Evolutionary conservation across 2,329 filamentous ascomycete species (phyloP), one percentile per base, ranked within the genome.

Genomic region (Aspergillus fructus): DNA sequence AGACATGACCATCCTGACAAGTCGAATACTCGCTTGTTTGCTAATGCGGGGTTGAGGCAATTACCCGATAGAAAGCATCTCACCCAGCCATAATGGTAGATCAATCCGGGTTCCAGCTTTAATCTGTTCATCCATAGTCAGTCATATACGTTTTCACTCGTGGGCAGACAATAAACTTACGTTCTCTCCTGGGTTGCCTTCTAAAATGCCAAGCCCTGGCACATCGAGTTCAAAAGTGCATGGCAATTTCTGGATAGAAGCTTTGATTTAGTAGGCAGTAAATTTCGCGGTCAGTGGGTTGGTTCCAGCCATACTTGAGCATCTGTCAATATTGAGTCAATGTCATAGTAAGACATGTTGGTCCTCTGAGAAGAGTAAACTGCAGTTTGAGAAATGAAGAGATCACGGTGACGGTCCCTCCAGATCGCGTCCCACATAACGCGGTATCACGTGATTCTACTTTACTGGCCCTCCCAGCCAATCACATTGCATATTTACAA

Each of bases 211-310:
- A 46, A 97, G 85, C 56, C 90, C 87, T 19, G 92, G 89, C 33
- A 96, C 88, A 59, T 93, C 89, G 69, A 97, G 85, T 70, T 96
- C 90, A 77, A 97, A 97, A 51, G 90, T 96, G 79, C 93, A 96
- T 41, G 94, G 93, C 33, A 97, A 85, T 89, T 97, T 97, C 87
- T 96, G 59, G 52, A 59, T 33, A 45, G 41, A 45, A 17, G 7
- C 17, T 48, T 11, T 11, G 49, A 3, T 47, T 49, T 42, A 55
- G 39, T 17, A 39, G 19, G 21, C n/a, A n/a, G 21, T 34, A 41
- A 15, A 17, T 23, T 23, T 37, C 13, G 7, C 21, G n/a, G 12
- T 15, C 5, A 30, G 11, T n/a, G 13, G 13, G 15, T 21, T 4
- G 11, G 5, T 3, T 12, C 19, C 23, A 11, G 61, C 12, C 63